Percentiles rank a stretch among this genome's conserved stretches.
Evolutionary conservation across 192 early-diverging fungal genomes (phyloP).

Genomic region (Bifiguratus adelaidae): DNA sequence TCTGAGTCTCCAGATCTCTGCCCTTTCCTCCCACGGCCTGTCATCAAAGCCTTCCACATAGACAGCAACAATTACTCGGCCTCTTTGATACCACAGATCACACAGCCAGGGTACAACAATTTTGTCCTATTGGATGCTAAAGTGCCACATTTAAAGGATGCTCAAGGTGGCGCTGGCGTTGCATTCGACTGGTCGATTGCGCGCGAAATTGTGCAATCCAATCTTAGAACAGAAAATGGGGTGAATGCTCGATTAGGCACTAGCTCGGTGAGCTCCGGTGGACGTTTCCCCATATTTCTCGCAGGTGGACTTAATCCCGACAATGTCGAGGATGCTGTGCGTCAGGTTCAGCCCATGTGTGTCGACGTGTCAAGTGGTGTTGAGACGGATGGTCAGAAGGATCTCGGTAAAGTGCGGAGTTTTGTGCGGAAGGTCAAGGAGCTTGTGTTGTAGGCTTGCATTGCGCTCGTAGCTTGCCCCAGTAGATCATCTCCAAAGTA

Average conservation of each 20-base stretch:
- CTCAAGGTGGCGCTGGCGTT: constrained; percentile 69
- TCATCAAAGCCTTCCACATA: constrained; percentile 87
- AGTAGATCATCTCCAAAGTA: no score
- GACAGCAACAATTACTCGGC: constrained; percentile 35
- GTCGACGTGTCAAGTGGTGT: constrained; percentile 95
- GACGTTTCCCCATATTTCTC: constrained; percentile 64
- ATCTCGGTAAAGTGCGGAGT: constrained; percentile 54
- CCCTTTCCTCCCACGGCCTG: constrained; percentile 63
- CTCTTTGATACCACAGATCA: constrained; percentile 18
- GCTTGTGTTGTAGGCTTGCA: constrained; percentile 4
- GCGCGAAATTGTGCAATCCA: constrained; percentile 24
- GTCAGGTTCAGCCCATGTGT: constrained; percentile 57
- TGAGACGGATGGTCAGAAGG: constrained; percentile 76
- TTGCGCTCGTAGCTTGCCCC: neutral
- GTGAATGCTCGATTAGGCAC: neutral
- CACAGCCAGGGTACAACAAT: constrained; percentile 39
- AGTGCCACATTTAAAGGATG: constrained; percentile 25
- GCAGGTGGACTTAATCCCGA: constrained; percentile 82
- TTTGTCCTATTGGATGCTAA: constrained; percentile 56
- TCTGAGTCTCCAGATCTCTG: constrained; percentile 56
- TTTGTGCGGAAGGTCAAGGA: constrained; percentile 62
- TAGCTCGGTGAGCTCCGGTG: neutral
- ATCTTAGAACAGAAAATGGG: neutral
- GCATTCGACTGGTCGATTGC: constrained; percentile 85
- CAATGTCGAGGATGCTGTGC: constrained; percentile 72